Percentiles rank a stretch among this genome's conserved stretches.
phyloP scores from a whole-genome alignment of 306 rosid species.

The Herpetospermum pedunculosum region DNA sequence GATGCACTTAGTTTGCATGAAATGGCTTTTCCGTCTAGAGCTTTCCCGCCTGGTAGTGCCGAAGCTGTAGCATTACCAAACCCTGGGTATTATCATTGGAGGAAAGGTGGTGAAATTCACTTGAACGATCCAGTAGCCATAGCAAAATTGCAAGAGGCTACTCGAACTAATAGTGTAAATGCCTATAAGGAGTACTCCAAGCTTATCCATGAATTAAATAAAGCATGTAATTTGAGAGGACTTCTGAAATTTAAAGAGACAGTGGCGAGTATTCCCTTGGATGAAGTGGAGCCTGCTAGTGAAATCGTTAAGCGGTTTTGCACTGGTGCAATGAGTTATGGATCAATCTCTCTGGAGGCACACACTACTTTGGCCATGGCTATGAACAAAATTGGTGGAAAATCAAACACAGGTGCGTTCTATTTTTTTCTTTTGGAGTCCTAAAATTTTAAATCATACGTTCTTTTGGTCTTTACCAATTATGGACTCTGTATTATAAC shows the following conservation, averaged over 20 bases:
- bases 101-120: constrained; percentile 97
- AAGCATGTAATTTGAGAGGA: constrained; percentile 91
- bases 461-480: background rate
- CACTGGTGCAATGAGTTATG: constrained; percentile 99
- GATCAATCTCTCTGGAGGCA: constrained; percentile 95
- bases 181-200: constrained; percentile 88
- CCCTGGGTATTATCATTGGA: constrained; percentile 99
- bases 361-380: constrained; percentile 85
- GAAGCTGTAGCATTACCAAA: constrained; percentile 91
- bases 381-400: constrained; percentile 92
- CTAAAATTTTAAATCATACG: background rate
- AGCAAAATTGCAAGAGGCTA: constrained; percentile 92
- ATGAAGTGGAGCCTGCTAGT: constrained; percentile 88
- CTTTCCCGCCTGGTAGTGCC: constrained; percentile 77
- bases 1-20: constrained; percentile 79
- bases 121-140: constrained; percentile 93
- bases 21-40: constrained; percentile 73
- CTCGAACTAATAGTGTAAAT: constrained; percentile 75
- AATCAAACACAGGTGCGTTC: constrained; percentile 86
- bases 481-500: background rate
- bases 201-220: constrained; percentile 69
- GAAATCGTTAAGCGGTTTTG: constrained; percentile 94
- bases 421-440: background rate
- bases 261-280: constrained; percentile 44
- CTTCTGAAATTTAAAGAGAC: constrained; percentile 70